Percentiles rank a stretch among this genome's conserved stretches.
These are phyloP conservation scores for Purpureocillium takamizusanense DNA, from an alignment of 2,329 filamentous ascomycete genomes.

Conservation along the genomic window DNA sequence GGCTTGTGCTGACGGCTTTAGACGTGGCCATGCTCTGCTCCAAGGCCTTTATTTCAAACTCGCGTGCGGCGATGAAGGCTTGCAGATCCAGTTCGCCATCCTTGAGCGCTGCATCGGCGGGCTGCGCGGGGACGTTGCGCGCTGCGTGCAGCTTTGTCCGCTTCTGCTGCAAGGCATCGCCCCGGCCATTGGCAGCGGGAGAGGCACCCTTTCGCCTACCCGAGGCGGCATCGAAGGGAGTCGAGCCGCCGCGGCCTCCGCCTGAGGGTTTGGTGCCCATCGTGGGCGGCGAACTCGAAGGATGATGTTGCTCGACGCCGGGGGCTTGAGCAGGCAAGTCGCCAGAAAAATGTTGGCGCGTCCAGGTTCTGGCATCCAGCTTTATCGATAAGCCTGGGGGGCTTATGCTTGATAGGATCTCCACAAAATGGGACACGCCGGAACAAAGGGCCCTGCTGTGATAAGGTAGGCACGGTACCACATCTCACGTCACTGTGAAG, in stretches of 20 bases:
- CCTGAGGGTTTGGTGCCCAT: conserved; percentile 17
- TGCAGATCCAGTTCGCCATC: conserved; percentile 80
- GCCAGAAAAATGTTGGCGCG: too few relatives aligned
- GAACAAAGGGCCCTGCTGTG: too few relatives aligned
- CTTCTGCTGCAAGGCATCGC: conserved; percentile 25
- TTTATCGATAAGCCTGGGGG: conserved; percentile 4
- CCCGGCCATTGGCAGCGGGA: conserved; percentile 11
- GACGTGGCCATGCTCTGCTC: conserved; percentile 73
- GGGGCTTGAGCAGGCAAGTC: too few relatives aligned
- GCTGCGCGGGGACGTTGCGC: conserved; percentile 41
- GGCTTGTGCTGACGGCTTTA: conserved; percentile 50
- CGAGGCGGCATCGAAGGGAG: background rate
- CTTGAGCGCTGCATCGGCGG: conserved; percentile 40
- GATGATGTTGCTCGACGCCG: conserved; percentile 1
- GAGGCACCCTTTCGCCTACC: conserved; percentile 17
- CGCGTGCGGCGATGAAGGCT: conserved; percentile 73
- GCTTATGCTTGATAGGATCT: too few relatives aligned
- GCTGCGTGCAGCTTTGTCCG: conserved; percentile 37
- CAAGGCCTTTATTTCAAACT: conserved; percentile 82
- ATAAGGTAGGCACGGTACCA: too few relatives aligned
- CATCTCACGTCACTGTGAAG: too few relatives aligned
- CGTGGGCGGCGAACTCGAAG: conserved; percentile 10
- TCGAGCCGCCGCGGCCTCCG: conserved; percentile 12
- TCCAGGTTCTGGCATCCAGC: background rate
- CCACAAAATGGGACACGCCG: too few relatives aligned